Conservation (phyloP, 371 early-diverging fungal genomes). For the Paraphysoderma sedebokerense region DNA sequence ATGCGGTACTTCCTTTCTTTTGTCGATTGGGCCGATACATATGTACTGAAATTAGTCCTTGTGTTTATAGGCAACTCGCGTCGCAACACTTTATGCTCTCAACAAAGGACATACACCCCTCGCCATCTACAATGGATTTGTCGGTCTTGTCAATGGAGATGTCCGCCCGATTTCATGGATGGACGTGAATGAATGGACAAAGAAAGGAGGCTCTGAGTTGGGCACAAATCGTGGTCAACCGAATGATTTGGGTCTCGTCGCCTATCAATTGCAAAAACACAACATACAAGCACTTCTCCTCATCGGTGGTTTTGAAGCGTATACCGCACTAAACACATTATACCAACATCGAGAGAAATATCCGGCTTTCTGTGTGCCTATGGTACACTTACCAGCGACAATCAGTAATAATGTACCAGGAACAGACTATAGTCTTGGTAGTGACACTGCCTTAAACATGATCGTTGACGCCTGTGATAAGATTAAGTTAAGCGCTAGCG, state of each 20-base stretch:
- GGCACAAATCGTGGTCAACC: constrained; percentile 89
- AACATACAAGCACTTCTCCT: constrained; percentile 75
- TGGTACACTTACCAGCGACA: constrained; percentile 91
- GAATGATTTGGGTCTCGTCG: constrained; percentile 65
- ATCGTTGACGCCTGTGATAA: constrained; percentile 88
- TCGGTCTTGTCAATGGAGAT: constrained; percentile 76
- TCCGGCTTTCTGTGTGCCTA: constrained; percentile 77
- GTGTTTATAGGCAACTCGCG: constrained; percentile 88
- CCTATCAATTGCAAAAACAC: constrained; percentile 79
- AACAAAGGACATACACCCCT: constrained; percentile 70
- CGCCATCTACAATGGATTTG: constrained; percentile 85
- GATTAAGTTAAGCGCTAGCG: constrained; percentile 80
- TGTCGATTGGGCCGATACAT: too few species aligned
- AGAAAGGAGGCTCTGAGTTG: constrained; percentile 83
- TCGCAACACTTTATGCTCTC: constrained; percentile 68
- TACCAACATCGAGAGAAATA: constrained; percentile 49
- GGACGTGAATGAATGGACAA: constrained; percentile 77
- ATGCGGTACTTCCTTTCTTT: too few species aligned
- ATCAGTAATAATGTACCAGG: constrained; percentile 97
- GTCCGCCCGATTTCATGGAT: constrained; percentile 59
- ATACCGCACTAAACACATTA: constrained; percentile 56
- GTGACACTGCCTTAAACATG: constrained; percentile 94
- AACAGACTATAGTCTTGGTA: constrained; percentile 90
- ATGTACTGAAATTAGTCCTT: too few species aligned
- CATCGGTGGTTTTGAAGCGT: constrained; percentile 93